Conservation (phyloP, 108 stramenopile species). For the Cyclotella kingstonii region DNA sequence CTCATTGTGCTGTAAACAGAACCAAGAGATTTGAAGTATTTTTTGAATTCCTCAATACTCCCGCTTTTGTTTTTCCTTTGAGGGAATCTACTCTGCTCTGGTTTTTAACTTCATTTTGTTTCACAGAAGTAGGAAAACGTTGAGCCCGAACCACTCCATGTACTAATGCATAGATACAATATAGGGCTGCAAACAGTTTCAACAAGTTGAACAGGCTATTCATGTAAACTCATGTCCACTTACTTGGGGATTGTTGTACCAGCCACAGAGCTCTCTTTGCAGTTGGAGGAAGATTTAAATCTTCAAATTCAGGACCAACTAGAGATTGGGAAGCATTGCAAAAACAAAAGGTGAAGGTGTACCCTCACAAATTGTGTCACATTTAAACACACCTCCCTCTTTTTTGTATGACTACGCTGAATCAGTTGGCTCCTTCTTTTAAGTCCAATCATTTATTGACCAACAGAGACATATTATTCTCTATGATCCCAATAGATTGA, state of each 20-base stretch:
- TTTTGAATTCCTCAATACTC: too few relatives aligned
- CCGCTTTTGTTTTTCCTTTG: slow-evolving; percentile 4
- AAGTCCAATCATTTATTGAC: slow-evolving; percentile 34
- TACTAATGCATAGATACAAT: neutral
- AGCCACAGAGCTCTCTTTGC: slow-evolving; percentile 7
- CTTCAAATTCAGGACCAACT: neutral
- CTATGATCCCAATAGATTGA: slow-evolving; percentile 13
- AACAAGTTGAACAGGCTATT: slow-evolving; percentile 11
- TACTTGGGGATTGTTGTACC: neutral
- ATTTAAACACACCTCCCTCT: slow-evolving; percentile 35
- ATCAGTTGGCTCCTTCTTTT: slow-evolving; percentile 15
- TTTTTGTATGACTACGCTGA: slow-evolving; percentile 26
- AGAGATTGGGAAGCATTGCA: neutral
- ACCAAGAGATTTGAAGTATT: too few relatives aligned
- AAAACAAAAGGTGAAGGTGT: slow-evolving; percentile 15
- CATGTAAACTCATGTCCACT: slow-evolving; percentile 15
- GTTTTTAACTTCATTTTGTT: neutral
- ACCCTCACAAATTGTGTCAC: slow-evolving; percentile 34
- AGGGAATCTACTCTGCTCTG: neutral
- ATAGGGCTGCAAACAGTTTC: slow-evolving; percentile 5
- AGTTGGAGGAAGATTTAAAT: slow-evolving; percentile 6
- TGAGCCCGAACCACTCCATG: slow-evolving; percentile 1
- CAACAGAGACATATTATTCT: slow-evolving; percentile 19
- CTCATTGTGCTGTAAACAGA: too few relatives aligned
- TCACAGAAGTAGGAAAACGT: neutral